Evolutionary conservation across 257 asterid species (phyloP).

Genomic region (Primulina huaijiensis): DNA sequence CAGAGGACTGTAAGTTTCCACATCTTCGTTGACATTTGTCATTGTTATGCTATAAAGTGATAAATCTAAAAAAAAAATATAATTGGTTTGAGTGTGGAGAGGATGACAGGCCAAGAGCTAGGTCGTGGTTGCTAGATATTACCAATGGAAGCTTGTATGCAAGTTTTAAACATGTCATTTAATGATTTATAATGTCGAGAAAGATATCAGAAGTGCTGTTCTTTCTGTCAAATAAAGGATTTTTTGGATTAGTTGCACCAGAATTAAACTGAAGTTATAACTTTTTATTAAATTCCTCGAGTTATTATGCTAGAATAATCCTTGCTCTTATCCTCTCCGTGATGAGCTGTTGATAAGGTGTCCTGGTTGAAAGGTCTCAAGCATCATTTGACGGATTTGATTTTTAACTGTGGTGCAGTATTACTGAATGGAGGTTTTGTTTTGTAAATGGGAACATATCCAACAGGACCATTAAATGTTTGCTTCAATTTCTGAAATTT

Average conservation of each 20-base stretch:
- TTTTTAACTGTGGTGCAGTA: neutral
- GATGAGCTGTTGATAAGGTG: conserved; percentile 14
- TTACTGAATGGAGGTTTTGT: conserved; percentile 15
- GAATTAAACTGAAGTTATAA: neutral
- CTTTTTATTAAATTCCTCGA: neutral
- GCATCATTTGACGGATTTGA: neutral
- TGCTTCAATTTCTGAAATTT: conserved; percentile 12
- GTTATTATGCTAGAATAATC: conserved; percentile 18
- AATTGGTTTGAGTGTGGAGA: neutral
- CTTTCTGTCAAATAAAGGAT: conserved; percentile 6
- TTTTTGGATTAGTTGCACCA: conserved; percentile 14
- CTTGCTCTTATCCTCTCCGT: conserved; percentile 16
- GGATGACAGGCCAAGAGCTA: conserved; percentile 12
- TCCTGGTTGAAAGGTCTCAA: conserved; percentile 16
- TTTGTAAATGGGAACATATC: conserved; percentile 4
- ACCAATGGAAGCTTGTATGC: neutral
- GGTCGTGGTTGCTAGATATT: conserved; percentile 3
- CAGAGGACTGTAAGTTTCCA: conserved; percentile 62
- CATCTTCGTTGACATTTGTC: neutral
- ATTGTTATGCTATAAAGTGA: conserved; percentile 10
- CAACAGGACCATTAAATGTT: neutral
- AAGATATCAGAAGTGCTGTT: neutral
- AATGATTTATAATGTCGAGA: neutral
- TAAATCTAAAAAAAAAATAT: neutral
- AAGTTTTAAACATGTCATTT: conserved; percentile 8